Percentiles rank a stretch among this genome's conserved stretches.
phyloP scores from a whole-genome alignment of 129 eudicot genomes.

The Helianthus annuus region DNA sequence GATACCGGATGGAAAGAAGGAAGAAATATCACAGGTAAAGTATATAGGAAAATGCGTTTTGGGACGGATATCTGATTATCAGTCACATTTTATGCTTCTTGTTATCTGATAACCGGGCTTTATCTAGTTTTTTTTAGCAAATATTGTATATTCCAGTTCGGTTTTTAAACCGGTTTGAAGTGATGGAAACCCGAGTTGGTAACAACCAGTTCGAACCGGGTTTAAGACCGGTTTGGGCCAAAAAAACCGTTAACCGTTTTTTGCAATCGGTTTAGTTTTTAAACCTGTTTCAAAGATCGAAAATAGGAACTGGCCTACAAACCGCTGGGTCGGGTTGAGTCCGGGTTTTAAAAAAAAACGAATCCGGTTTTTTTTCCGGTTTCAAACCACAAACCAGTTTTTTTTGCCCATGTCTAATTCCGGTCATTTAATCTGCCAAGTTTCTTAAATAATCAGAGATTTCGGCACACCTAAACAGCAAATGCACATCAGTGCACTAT shows the following conservation, averaged over 20 bases:
- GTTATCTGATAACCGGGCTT: not conserved
- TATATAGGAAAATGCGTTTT: conserved; percentile 9
- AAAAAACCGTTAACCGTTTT: too few relatives aligned
- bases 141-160: not conserved
- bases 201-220: too few relatives aligned
- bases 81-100: not conserved
- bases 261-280: too few relatives aligned
- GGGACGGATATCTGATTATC: not conserved
- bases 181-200: too few relatives aligned
- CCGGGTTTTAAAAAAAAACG: too few relatives aligned
- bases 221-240: too few relatives aligned
- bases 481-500: not conserved
- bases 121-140: not conserved
- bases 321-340: too few relatives aligned
- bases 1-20: conserved; percentile 94
- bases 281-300: too few relatives aligned
- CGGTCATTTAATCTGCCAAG: not conserved
- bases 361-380: too few relatives aligned
- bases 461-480: not conserved
- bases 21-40: conserved; percentile 96
- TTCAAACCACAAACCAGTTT: too few relatives aligned
- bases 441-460: not conserved
- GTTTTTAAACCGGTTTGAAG: too few relatives aligned
- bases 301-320: too few relatives aligned
- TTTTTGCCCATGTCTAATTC: not conserved